These are phyloP conservation scores for Psidium friedrichsthalianum DNA, from an alignment of 345 rosid genomes.

Conservation along the genomic window DNA sequence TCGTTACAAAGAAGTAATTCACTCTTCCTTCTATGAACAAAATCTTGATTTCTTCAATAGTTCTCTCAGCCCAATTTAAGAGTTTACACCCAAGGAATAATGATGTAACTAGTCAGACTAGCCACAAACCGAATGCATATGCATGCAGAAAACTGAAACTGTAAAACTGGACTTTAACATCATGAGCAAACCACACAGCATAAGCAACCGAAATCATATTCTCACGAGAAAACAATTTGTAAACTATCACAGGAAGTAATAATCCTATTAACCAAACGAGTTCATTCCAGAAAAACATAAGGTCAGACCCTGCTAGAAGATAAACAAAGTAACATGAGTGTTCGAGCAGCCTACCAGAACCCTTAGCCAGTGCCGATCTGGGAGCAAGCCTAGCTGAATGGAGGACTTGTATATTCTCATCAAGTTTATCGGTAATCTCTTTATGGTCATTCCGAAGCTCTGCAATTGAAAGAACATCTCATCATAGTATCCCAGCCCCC, in stretches of 20 bases:
- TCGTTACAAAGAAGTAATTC: neutral
- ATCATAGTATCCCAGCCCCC: neutral
- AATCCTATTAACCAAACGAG: neutral
- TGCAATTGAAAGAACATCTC: constrained; percentile 8
- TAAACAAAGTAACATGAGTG: neutral
- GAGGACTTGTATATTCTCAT: constrained; percentile 52
- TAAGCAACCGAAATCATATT: neutral
- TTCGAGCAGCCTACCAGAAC: constrained; percentile 40
- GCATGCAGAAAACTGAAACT: neutral
- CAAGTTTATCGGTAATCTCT: constrained; percentile 56
- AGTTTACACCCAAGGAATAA: neutral
- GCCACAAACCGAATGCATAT: neutral
- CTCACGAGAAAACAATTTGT: neutral
- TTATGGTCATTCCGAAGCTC: constrained; percentile 66
- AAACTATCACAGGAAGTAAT: neutral
- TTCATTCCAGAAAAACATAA: neutral
- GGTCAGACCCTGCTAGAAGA: neutral
- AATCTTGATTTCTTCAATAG: neutral
- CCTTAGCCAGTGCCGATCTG: constrained; percentile 17
- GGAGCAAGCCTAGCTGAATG: constrained; percentile 65
- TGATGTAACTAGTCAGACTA: neutral
- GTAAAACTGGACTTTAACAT: neutral
- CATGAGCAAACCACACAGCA: neutral
- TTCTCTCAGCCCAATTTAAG: neutral
- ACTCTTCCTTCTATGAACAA: neutral